Conservation (phyloP, 495 filamentous ascomycete genomes). For the Lophiotrema nucula region DNA sequence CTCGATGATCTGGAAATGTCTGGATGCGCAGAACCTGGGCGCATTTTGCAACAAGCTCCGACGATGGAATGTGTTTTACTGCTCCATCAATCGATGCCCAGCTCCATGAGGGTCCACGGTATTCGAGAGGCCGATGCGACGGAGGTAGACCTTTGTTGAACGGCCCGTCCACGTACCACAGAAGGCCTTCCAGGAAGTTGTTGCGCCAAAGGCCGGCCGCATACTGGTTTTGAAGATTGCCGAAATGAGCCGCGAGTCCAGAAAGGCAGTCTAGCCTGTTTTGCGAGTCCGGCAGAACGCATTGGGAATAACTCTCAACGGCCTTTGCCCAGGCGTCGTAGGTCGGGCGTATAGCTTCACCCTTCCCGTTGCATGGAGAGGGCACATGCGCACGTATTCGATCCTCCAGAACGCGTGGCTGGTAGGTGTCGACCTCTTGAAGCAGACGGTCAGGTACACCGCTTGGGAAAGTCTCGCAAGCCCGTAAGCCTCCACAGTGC, state of each 20-base stretch:
- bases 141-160: neutral
- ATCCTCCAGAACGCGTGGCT: too few relatives aligned
- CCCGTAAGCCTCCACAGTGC: neutral
- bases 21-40: neutral
- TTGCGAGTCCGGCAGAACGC: too few relatives aligned
- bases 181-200: neutral
- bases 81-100: neutral
- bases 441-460: neutral
- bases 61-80: neutral
- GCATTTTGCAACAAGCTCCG: neutral
- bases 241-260: too few relatives aligned
- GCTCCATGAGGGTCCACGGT: neutral
- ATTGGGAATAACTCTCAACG: too few relatives aligned
- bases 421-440: too few relatives aligned
- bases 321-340: too few relatives aligned
- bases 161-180: neutral
- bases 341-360: too few relatives aligned
- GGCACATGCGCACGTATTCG: too few relatives aligned
- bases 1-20: neutral
- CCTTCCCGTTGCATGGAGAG: too few relatives aligned
- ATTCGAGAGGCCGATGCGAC: neutral
- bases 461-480: neutral
- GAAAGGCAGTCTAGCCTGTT: too few relatives aligned
- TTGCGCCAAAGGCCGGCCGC: neutral
- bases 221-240: too few relatives aligned